phyloP scores from a whole-genome alignment of 192 early-diverging fungal species.

The Phlyctochytrium arcticum region DNA sequence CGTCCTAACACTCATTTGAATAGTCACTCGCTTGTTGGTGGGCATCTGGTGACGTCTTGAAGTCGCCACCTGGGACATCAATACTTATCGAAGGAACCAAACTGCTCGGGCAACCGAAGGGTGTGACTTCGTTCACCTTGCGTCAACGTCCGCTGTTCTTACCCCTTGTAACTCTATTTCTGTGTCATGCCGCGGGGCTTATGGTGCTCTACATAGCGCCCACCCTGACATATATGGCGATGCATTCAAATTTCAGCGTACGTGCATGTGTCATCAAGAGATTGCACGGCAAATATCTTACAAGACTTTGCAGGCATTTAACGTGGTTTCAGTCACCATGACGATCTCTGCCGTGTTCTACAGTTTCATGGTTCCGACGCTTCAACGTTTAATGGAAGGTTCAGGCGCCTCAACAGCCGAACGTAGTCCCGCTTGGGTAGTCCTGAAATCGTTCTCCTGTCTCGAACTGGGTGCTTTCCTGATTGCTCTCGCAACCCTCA shows the following conservation, averaged over 20 bases:
- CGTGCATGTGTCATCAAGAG: background rate
- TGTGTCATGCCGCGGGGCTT: conserved; percentile 17
- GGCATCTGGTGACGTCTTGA: background rate
- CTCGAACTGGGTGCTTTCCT: conserved; percentile 26
- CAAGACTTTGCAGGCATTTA: conserved; percentile 5
- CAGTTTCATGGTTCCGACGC: conserved; percentile 26
- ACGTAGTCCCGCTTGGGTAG: conserved; percentile 28
- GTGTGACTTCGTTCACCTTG: conserved; percentile 16
- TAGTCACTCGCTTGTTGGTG: conserved; percentile 12
- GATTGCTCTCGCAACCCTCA: conserved; percentile 33
- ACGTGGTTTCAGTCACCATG: conserved; percentile 1
- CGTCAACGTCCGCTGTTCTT: conserved; percentile 26
- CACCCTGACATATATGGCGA: conserved; percentile 5
- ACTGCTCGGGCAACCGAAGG: background rate
- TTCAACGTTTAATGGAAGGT: conserved; percentile 26
- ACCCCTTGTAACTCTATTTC: conserved; percentile 13
- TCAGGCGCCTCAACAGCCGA: conserved; percentile 16
- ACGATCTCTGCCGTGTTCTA: conserved; percentile 8
- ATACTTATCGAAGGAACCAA: background rate
- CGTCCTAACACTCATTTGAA: background rate
- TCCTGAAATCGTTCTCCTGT: conserved; percentile 37
- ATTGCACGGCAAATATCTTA: background rate
- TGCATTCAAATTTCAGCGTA: conserved; percentile 6
- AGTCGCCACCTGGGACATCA: background rate
- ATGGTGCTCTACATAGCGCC: conserved; percentile 22